These are phyloP conservation scores for Cyathus striatus DNA, from an alignment of 768 basidiomycete species.

Conservation along the genomic window DNA sequence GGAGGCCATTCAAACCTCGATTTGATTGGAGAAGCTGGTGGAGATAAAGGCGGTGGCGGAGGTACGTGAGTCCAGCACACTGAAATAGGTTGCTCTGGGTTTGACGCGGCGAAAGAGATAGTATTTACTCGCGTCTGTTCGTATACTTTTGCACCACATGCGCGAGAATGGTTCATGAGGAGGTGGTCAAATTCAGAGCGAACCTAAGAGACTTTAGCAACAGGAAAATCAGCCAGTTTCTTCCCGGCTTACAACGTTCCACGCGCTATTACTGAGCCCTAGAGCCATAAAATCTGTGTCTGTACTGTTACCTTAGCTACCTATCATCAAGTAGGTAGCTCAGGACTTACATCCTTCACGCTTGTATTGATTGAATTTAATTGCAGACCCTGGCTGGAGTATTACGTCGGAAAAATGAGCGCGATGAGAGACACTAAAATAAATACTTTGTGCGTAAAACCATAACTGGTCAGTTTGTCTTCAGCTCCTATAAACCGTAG, in stretches of 20 bases:
- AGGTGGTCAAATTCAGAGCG: constrained; percentile 61
- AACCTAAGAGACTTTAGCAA: constrained; percentile 23
- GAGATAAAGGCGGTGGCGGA: constrained; percentile 32
- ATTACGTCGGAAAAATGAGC: not conserved
- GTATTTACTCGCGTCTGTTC: constrained; percentile 49
- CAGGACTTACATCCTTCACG: constrained; percentile 59
- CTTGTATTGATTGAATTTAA: constrained; percentile 61
- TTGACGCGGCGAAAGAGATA: constrained; percentile 35
- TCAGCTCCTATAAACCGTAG: constrained; percentile 55
- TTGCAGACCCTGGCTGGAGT: constrained; percentile 55
- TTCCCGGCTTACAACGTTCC: constrained; percentile 52
- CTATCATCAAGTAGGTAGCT: too few relatives aligned
- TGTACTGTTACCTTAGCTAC: constrained; percentile 19
- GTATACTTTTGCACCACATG: constrained; percentile 46
- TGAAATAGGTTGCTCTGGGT: constrained; percentile 41
- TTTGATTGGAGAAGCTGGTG: constrained; percentile 32
- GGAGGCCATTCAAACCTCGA: constrained; percentile 20
- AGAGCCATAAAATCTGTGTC: constrained; percentile 59
- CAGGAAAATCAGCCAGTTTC: not conserved
- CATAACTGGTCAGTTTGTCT: constrained; percentile 40
- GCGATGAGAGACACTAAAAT: not conserved
- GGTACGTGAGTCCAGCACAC: constrained; percentile 48
- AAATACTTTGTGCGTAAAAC: constrained; percentile 46
- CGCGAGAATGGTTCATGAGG: constrained; percentile 49
- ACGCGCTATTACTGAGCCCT: constrained; percentile 48